These are phyloP conservation scores for Aspergillus tamarii DNA, from an alignment of 2,329 filamentous ascomycete genomes.

Conservation along the genomic window DNA sequence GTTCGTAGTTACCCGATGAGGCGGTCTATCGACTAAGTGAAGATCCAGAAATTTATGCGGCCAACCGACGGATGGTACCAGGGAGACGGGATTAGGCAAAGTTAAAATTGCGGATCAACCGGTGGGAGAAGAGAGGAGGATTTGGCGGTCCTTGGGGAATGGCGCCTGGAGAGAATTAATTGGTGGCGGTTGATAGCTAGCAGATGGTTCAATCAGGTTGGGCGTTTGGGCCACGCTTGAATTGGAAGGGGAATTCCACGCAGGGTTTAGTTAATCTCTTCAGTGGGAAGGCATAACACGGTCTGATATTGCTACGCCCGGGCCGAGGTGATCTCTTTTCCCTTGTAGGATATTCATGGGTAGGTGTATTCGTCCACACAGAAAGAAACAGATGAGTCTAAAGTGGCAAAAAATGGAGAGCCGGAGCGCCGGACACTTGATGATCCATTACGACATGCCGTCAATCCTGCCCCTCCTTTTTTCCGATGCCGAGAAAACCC, in stretches of 20 bases:
- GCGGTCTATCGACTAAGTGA: neutral
- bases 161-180: conserved; percentile 6
- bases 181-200: neutral
- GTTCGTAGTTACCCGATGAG: neutral
- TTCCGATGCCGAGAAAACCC: conserved; percentile 12
- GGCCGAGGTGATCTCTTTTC: neutral
- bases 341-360: neutral
- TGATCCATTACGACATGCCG: conserved; percentile 9
- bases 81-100: conserved; percentile 22
- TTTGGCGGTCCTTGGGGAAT: neutral
- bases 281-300: neutral
- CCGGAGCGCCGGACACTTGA: conserved; percentile 6
- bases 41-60: conserved; percentile 10
- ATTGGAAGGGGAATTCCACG: neutral
- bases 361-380: neutral
- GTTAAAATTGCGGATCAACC: conserved; percentile 19
- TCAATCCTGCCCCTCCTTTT: conserved; percentile 14
- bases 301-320: neutral
- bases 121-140: neutral
- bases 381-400: neutral
- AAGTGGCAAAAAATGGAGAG: conserved; percentile 4
- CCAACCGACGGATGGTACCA: conserved; percentile 22
- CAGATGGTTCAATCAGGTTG: conserved; percentile 5
- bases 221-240: neutral
- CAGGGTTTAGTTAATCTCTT: neutral